Base-by-base conservation (phyloP, 257 asterid species). In the Nyctanthes arbortristis region DNA sequence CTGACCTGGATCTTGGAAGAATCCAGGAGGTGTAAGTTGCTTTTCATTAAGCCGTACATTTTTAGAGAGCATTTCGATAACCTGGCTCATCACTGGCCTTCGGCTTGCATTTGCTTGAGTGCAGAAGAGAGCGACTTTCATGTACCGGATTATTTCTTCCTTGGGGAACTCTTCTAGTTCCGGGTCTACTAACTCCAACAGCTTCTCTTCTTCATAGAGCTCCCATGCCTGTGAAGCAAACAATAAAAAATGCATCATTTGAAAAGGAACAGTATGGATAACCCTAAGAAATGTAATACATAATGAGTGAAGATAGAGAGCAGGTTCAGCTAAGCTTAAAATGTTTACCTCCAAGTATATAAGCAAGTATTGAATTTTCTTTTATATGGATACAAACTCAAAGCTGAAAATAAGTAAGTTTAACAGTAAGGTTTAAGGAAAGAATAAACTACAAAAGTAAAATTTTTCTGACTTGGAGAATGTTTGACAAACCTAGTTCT, bases 71-170 rank as follows among this genome's bases (percentile, higher is more conserved):
- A 93, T 93, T 65, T 84, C 75, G 3, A 78, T 73, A 73, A 88
- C 96, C 76, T 90, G 98, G 87, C 95, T 81, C 95, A 93, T 90
- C 83, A 79, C 7, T 7, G 98, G 98, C 81, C 98, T 88, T 75
- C 98, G 84, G 67, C 82, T 81, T 68, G 93, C 88, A 63, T 69
- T 88, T 61, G 96, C 89, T 82, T 90, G 98, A 40, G 83, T 76
- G 84, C 98, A 93, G 79, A 93, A 93, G 40, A 93, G 91, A 56
- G 96, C 97, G 32, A 87, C 93, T 83, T 90, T 93, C 61, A 90
- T 84, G 67, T 79, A 87, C 87, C 91, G 81, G 12, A 90, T 37
- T 33, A 84, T 87, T 72, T 81, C 91, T 24, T 83, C 84, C 68
- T 83, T 63, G 0, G 94, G 92, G 57, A 63, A 86, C 56, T 80